Evolutionary conservation across 305 asterid species (phyloP), one percentile per base, ranked within the genome.

Genomic region (Fraxinus ornus): DNA sequence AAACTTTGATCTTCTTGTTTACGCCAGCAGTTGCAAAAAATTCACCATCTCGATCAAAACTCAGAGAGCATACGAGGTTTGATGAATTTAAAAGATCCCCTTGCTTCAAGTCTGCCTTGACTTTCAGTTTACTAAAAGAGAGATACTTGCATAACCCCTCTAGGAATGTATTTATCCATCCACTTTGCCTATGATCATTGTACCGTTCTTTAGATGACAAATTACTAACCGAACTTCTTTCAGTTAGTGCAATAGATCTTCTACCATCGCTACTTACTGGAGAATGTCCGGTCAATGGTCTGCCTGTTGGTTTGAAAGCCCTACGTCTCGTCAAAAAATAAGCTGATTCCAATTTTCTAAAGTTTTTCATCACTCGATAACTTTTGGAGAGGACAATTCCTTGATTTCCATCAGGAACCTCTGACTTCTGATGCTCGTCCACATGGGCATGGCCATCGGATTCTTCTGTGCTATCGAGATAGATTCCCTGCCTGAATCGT

Each of bases 1-100:
- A 96, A 60, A 96, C 95, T 84, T 96, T 96, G 82, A 96, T 96
- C 92, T 96, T 96, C 93, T 92, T 96, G 86, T 92, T 96, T 39
- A 96, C 98, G 70, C 99, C 99, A 72, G 99, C 99, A 78, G 96
- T 92, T 5, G 99, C 98, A 26, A 96, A 92, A 86, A 91, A 93
- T 90, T 96, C 97, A 84, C 97, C 98, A 83, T 93, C 99, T 37
- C 98, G 98, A 87, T 94, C 99, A 83, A 94, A 96, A 90, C 98
- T 88, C 81, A 96, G 91, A 84, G 99, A 90, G 88, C 97, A 94
- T 4, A 96, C 98, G 76, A 94, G 90, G 89, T 96, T 96, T 32
- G 98, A 93, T 74, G 98, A 91, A 88, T 93, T 92, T 55, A 96
- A 87, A 81, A 96, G 97, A 88, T 96, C 99, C 80, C 98, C 96